phyloP scores from a whole-genome alignment of 2,329 filamentous ascomycete genomes.

The Geosmithia putterillii region DNA sequence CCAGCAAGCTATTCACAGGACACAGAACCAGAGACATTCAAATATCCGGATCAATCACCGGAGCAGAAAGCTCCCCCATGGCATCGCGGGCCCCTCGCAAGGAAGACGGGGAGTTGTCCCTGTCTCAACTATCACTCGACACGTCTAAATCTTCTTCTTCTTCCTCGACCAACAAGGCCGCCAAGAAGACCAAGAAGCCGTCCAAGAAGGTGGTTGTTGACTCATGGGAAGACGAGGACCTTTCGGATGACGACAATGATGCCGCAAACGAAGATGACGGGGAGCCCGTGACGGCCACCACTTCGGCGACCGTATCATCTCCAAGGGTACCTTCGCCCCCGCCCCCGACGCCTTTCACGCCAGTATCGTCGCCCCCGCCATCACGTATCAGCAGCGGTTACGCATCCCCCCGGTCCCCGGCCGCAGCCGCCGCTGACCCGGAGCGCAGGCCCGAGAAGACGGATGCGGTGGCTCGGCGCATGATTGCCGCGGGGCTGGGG shows the following conservation, averaged over 20 bases:
- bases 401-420: slow-evolving; percentile 5
- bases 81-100: neutral
- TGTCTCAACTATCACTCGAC: slow-evolving; percentile 19
- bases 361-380: slow-evolving; percentile 15
- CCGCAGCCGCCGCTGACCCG: slow-evolving; percentile 3
- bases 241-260: slow-evolving; percentile 10
- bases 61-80: neutral
- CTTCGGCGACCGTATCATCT: neutral
- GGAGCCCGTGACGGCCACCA: slow-evolving; percentile 3
- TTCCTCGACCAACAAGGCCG: slow-evolving; percentile 5
- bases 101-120: slow-evolving; percentile 12
- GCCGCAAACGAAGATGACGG: neutral
- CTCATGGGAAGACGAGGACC: slow-evolving; percentile 47
- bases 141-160: slow-evolving; percentile 2
- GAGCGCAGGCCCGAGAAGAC: slow-evolving; percentile 72
- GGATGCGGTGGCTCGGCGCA: slow-evolving; percentile 73
- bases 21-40: neutral
- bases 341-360: slow-evolving; percentile 55
- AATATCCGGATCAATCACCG: slow-evolving; percentile 13
- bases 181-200: slow-evolving; percentile 9
- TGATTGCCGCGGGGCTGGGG: slow-evolving; percentile 84
- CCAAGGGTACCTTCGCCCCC: neutral
- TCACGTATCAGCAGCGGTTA: slow-evolving; percentile 9
- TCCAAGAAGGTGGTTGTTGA: slow-evolving; percentile 19
- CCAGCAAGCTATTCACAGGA: neutral